Conservation (phyloP, 306 rosid species). For the Castanea mollissima region DNA sequence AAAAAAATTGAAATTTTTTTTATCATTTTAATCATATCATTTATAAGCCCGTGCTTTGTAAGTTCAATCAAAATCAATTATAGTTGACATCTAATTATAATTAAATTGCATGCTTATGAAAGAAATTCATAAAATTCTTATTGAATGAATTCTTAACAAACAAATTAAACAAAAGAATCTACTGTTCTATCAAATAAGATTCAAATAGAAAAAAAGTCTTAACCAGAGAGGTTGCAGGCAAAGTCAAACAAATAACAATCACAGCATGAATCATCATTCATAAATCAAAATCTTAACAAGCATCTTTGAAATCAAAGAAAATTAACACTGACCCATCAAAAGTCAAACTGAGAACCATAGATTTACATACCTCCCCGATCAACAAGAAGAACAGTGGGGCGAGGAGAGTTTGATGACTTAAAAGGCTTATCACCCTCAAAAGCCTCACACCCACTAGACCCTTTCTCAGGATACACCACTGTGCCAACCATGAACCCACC, state of each 20-base stretch:
- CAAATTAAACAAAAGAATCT: not conserved
- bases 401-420: constrained; percentile 33
- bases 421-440: constrained; percentile 78
- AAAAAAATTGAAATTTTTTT: not conserved
- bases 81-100: not conserved
- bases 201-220: not conserved
- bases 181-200: not conserved
- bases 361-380: constrained; percentile 81
- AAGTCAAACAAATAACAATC: not conserved
- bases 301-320: not conserved
- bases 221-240: not conserved
- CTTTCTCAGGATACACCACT: constrained; percentile 58
- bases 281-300: not conserved
- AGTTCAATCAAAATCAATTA: not conserved
- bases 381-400: constrained; percentile 60
- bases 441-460: constrained; percentile 48
- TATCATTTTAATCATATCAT: not conserved
- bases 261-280: not conserved
- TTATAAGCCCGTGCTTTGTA: not conserved
- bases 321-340: not conserved
- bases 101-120: not conserved
- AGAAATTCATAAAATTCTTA: not conserved
- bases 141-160: not conserved
- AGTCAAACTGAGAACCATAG: not conserved
- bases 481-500: constrained; percentile 81